Base-by-base conservation (phyloP, 495 filamentous ascomycete genomes). In the Podospora fimiseda region DNA sequence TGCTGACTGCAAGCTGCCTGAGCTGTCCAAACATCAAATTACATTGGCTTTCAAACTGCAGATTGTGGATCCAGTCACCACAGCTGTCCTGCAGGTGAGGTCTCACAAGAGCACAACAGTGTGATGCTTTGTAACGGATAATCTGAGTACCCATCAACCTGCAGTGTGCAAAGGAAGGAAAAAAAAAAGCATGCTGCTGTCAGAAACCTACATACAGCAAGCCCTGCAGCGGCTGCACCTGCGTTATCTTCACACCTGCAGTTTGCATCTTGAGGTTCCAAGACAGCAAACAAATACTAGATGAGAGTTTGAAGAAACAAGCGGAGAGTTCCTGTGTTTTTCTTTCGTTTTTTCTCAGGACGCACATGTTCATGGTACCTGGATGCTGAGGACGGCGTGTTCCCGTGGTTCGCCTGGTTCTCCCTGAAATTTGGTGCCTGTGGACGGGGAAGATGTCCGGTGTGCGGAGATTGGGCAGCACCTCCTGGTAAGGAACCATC, bases 401-500 rank as follows among this genome's bases (percentile, higher is more conserved):
- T 41, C 39, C 13, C 13, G 16, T n/a, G 3, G 22, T 47, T 47
- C 44, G 23, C 44, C 21, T 47, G 44, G 23, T 24, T 18, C 44
- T 27, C 44, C 42, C 42, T 47, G 44, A 47, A 33, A 47, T n/a
- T n/a, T n/a, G n/a, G n/a, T n/a, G n/a, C n/a, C n/a, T n/a, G n/a
- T n/a, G n/a, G n/a, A n/a, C 44, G 44, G 44, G 44, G 23, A 21
- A 24, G 23, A 15, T 22, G 23, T 47, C 44, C 24, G 44, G 19
- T 30, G n/a, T n/a, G 20, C 44, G 22, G 16, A 47, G 14, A 47
- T 47, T 30, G 44, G 44, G 24, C 44, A 30, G 44, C 44, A 23
- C 15, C 15, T 23, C 23, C 20, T 23, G 23, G 16, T 16, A 47
- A 24, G 19, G 9, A 11, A 33, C 27, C 27, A 33, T 11, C 27